These are phyloP conservation scores for Cruciata laevipes DNA, from an alignment of 257 asterid species.

Conservation along the genomic window DNA sequence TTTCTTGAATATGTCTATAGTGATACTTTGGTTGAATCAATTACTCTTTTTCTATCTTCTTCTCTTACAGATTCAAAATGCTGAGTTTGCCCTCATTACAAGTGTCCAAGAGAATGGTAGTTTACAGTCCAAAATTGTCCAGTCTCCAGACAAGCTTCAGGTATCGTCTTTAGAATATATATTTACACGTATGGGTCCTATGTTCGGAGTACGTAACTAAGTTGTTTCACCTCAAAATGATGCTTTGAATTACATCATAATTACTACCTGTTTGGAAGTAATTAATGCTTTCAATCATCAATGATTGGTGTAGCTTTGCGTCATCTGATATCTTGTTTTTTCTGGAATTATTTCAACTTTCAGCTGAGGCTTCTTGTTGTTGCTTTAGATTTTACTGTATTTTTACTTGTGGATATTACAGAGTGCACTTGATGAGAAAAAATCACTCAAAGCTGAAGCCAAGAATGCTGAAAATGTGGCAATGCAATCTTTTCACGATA, in stretches of 20 bases:
- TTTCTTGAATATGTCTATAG: conserved; percentile 1
- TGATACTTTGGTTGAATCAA: conserved; percentile 8
- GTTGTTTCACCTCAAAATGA: not conserved
- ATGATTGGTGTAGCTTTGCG: not conserved
- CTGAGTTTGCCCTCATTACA: conserved; percentile 68
- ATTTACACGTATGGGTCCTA: not conserved
- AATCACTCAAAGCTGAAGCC: conserved; percentile 44
- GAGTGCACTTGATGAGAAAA: conserved; percentile 73
- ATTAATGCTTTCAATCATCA: not conserved
- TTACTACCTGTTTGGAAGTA: not conserved
- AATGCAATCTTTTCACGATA: conserved; percentile 60
- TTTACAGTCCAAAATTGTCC: conserved; percentile 80
- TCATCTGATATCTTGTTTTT: too few relatives aligned
- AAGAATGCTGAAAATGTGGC: conserved; percentile 73
- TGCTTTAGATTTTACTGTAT: conserved; percentile 8
- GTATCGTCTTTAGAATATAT: conserved; percentile 25
- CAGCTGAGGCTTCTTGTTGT: not conserved
- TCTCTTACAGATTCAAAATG: conserved; percentile 54
- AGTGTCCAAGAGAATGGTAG: conserved; percentile 79
- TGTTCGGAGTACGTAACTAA: not conserved
- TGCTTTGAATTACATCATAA: not conserved
- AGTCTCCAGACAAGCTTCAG: conserved; percentile 98
- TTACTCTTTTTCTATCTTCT: not conserved
- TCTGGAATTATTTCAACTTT: not conserved
- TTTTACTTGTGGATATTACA: conserved; percentile 24